phyloP scores from a whole-genome alignment of 1,284 basidiomycete genomes.

The Tremellales sp. region DNA sequence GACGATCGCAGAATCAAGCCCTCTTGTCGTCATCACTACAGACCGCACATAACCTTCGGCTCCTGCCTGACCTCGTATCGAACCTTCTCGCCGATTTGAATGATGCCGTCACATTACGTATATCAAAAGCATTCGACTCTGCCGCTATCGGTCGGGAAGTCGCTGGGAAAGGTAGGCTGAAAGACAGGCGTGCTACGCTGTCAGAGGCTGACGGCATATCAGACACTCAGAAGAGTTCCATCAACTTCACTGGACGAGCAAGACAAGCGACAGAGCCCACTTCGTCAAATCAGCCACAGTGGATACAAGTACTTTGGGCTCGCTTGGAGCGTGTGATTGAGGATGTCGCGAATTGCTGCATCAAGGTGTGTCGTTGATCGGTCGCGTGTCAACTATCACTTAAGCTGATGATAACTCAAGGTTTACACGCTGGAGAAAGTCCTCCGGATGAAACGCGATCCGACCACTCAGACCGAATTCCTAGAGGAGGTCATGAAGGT shows the following conservation, averaged over 20 bases:
- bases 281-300: slow-evolving; percentile 72
- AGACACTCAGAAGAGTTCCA: slow-evolving; percentile 15
- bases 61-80: slow-evolving; percentile 76
- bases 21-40: slow-evolving; percentile 86
- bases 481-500: slow-evolving; percentile 89
- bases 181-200: not conserved
- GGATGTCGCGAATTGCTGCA: slow-evolving; percentile 84
- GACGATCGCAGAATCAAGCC: slow-evolving; percentile 66
- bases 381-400: not conserved
- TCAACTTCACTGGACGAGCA: slow-evolving; percentile 40
- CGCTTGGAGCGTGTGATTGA: slow-evolving; percentile 77
- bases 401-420: slow-evolving; percentile 45
- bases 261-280: slow-evolving; percentile 76
- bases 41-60: slow-evolving; percentile 86
- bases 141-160: slow-evolving; percentile 78
- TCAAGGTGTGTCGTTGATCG: slow-evolving; percentile 59
- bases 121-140: slow-evolving; percentile 78
- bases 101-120: slow-evolving; percentile 74
- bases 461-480: slow-evolving; percentile 70
- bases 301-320: slow-evolving; percentile 73
- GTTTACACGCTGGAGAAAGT: slow-evolving; percentile 95
- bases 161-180: slow-evolving; percentile 61
- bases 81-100: slow-evolving; percentile 75
- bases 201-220: slow-evolving; percentile 1
- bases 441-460: slow-evolving; percentile 78